A percentile compares a stretch with the other conserved stretches of the same genome.
Conservation (phyloP, 495 filamentous ascomycete genomes). For the Penicillium coffeae region DNA sequence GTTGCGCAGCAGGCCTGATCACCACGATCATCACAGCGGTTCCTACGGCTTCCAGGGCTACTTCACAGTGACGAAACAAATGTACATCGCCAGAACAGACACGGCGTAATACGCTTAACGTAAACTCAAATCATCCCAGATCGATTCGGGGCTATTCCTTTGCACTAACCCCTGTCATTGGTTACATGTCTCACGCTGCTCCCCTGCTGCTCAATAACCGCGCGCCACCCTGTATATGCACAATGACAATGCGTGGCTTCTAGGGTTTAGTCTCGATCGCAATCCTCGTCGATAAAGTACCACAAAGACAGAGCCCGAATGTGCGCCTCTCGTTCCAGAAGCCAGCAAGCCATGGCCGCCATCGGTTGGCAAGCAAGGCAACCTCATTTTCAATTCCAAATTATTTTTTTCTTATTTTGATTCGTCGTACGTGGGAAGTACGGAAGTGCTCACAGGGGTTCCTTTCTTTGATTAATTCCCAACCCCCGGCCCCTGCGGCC, state of each 20-base stretch:
- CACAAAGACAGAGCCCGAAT: too few relatives aligned
- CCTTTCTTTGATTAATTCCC: too few relatives aligned
- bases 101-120: background rate
- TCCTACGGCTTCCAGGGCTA: slow-evolving; percentile 2
- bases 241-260: too few relatives aligned
- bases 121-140: background rate
- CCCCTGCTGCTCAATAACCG: background rate
- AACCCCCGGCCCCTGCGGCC: slow-evolving; percentile 3
- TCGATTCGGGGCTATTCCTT: background rate
- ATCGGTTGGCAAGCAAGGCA: too few relatives aligned
- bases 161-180: background rate
- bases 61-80: background rate
- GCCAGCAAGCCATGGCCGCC: too few relatives aligned
- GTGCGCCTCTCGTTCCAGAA: too few relatives aligned
- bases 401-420: too few relatives aligned
- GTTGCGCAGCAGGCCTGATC: slow-evolving; percentile 2
- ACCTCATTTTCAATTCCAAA: too few relatives aligned
- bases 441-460: too few relatives aligned
- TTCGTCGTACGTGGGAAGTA: too few relatives aligned
- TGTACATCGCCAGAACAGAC: background rate
- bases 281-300: too few relatives aligned
- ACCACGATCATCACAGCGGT: background rate
- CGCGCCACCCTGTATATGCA: background rate
- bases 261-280: background rate
- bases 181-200: background rate